Percentiles rank a stretch among this genome's conserved stretches.
phyloP scores from a whole-genome alignment of 225 moss, liverwort and hornwort genomes.

The Pseudisothecium myosuroides region DNA sequence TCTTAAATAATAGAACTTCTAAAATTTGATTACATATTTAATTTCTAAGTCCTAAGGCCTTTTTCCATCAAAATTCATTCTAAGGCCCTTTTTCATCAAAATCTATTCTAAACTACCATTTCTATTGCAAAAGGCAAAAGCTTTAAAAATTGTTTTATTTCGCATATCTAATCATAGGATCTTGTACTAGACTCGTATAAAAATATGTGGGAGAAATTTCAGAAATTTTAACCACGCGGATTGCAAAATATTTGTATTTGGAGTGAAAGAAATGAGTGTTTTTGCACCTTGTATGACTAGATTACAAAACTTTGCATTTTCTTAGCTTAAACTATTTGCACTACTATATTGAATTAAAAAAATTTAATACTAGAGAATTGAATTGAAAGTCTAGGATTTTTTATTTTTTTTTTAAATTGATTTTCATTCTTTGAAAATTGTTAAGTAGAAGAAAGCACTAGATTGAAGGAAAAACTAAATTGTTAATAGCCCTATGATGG shows the following conservation, averaged over 20 bases:
- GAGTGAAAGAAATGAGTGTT: background rate
- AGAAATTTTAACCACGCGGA: rapidly evolving
- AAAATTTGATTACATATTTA: background rate
- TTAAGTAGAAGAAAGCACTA: background rate
- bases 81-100: background rate
- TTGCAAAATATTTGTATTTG: background rate
- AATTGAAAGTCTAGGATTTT: background rate
- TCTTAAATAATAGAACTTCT: background rate
- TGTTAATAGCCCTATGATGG: background rate
- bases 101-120: rapidly evolving
- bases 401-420: too few relatives aligned
- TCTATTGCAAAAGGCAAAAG: background rate
- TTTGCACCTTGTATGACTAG: background rate
- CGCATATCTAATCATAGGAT: background rate
- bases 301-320: background rate
- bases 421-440: background rate
- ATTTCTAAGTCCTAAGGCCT: rapidly evolving
- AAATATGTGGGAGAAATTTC: background rate
- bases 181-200: too few relatives aligned
- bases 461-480: background rate
- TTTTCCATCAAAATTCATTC: background rate
- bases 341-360: background rate
- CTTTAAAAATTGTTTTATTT: background rate
- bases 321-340: too few relatives aligned
- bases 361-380: background rate